Evolutionary conservation across 352 stramenopile genomes (phyloP), one percentile per base, ranked within the genome.

Genomic region (Peronosclerospora sorghi): DNA sequence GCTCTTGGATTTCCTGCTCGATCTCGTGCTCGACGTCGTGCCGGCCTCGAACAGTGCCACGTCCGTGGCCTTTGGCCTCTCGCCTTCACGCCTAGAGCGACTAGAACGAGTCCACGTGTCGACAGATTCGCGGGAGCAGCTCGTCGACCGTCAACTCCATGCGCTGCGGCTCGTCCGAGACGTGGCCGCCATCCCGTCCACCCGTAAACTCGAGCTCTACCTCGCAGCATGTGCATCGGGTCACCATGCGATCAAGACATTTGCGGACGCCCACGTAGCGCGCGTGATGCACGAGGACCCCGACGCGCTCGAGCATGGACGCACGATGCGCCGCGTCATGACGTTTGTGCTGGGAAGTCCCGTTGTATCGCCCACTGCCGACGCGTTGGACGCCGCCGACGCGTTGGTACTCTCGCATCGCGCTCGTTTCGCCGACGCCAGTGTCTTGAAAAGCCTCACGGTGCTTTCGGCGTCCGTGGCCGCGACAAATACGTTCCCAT

Each of bases 1-100:
- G 2, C 37, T 86, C 30, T 39, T 90, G 30, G 77, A 86, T 37
- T 87, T 87, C 37, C 39, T 86, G 8, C 47, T 90, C 19, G 77
- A 90, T 45, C 44, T 90, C 8, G 45, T 86, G 8, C 48, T 87
- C 10, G 77, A 71, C 51, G 69, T 80, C 21, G 29, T 45, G n/a
- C 52, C 59, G 0, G 38, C 46, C 3, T 50, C 41, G 10, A 29
- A 27, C n/a, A 61, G 10, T 18, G 23, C 24, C 8, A 26, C 35
- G 0, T 37, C 49, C 0, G 27, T 53, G 8, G 30, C 5, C 9
- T 81, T 67, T 48, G 74, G 72, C 0, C 57, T 86, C 24, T 64
- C 69, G 54, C 37, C 45, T 0, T 41, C 62, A 4, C 68, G 77
- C 6, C 20, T 83, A 6, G 70, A 84, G 34, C 66, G 77, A 24